A percentile compares a stretch with the other conserved stretches of the same genome.
phyloP scores from a whole-genome alignment of 345 rosid genomes.

The Dimocarpus longan region DNA sequence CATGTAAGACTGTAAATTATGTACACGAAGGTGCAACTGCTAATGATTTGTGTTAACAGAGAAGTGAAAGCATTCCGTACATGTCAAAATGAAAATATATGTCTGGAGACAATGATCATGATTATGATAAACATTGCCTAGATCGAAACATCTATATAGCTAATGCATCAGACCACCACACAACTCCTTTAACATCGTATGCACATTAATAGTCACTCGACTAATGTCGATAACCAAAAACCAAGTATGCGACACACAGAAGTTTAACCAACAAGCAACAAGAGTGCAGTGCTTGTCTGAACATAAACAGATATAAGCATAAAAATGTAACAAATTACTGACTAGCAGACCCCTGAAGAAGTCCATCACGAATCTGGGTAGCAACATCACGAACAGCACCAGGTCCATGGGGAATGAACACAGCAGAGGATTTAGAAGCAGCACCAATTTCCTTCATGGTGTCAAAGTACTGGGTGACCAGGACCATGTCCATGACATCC shows the following conservation, averaged over 20 bases:
- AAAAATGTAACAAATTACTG: slow-evolving; percentile 18
- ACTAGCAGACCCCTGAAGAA: slow-evolving; percentile 31
- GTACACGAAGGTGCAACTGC: background rate
- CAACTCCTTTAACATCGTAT: background rate
- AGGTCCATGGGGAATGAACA: slow-evolving; percentile 46
- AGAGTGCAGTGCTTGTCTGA: background rate
- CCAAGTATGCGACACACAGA: background rate
- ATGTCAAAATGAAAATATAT: background rate
- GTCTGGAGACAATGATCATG: background rate
- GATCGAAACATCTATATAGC: background rate
- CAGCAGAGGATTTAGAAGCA: slow-evolving; percentile 40
- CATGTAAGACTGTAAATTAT: background rate
- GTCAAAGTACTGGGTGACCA: slow-evolving; percentile 43
- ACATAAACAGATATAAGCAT: background rate
- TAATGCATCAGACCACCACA: background rate
- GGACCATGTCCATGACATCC: slow-evolving; percentile 49
- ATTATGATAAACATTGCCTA: background rate
- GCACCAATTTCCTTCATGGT: slow-evolving; percentile 46
- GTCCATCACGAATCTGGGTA: slow-evolving; percentile 44
- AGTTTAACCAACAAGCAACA: background rate
- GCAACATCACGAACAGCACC: slow-evolving; percentile 45
- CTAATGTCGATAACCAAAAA: background rate
- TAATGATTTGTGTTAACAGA: background rate
- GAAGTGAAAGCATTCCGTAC: background rate
- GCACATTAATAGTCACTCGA: background rate